phyloP scores from a whole-genome alignment of 805 yeast species.

The Candida anglica region DNA sequence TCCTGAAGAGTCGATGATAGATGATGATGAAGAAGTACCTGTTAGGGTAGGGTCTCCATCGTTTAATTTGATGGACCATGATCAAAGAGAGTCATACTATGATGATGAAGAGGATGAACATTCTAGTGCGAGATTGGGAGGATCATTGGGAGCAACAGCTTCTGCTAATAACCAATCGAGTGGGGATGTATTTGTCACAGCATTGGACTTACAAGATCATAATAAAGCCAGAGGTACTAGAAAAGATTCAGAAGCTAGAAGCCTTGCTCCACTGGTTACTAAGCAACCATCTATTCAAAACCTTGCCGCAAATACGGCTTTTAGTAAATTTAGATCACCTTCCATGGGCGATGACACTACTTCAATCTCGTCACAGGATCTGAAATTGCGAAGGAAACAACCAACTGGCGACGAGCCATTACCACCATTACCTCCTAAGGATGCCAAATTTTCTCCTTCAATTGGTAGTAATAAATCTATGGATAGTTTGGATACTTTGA shows the following conservation, averaged over 20 bases:
- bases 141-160: slow-evolving; percentile 9
- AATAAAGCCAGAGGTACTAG: neutral
- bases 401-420: no score
- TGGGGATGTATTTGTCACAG: slow-evolving; percentile 22
- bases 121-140: slow-evolving; percentile 15
- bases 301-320: slow-evolving; percentile 33
- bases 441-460: no score
- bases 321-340: slow-evolving; percentile 25
- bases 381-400: no score
- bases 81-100: slow-evolving; percentile 9
- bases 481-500: no score
- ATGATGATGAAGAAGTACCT: slow-evolving; percentile 3
- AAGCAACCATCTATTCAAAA: slow-evolving; percentile 20
- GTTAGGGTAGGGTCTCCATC: neutral
- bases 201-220: slow-evolving; percentile 15
- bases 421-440: no score
- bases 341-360: slow-evolving; percentile 5
- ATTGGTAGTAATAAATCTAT: no score
- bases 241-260: neutral
- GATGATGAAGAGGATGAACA: slow-evolving; percentile 10
- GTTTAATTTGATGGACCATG: neutral
- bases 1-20: neutral
- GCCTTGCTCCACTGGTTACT: slow-evolving; percentile 1
- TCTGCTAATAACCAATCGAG: slow-evolving; percentile 10
- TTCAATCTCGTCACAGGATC: no score